phyloP scores from a whole-genome alignment of 306 rosid genomes.

The Castanea crenata region DNA sequence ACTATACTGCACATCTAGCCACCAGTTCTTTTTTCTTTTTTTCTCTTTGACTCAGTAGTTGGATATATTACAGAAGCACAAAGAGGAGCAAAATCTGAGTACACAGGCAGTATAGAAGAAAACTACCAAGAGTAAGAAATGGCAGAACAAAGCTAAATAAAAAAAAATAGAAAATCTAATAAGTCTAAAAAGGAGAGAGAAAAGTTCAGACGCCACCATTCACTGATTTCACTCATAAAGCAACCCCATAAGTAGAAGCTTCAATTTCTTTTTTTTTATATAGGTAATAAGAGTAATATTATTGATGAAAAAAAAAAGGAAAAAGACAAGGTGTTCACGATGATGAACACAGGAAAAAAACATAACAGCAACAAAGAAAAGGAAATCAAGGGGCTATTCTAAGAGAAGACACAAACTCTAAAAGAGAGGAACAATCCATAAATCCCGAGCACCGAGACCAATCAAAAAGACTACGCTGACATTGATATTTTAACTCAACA shows the following conservation, averaged over 20 bases:
- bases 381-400: too few relatives aligned
- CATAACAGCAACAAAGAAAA: too few relatives aligned
- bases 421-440: too few relatives aligned
- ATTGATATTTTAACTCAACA: too few relatives aligned
- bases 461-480: too few relatives aligned
- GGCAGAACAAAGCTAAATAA: background rate
- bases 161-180: background rate
- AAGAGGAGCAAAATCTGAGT: background rate
- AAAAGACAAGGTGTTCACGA: too few relatives aligned
- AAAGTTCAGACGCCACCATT: background rate
- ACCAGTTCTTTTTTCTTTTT: background rate
- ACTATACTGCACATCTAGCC: background rate
- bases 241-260: background rate
- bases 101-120: background rate
- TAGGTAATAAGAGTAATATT: too few relatives aligned
- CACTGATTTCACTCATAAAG: background rate
- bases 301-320: too few relatives aligned
- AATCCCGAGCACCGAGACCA: too few relatives aligned
- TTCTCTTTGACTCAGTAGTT: background rate
- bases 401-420: too few relatives aligned
- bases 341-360: too few relatives aligned
- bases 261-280: background rate
- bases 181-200: background rate
- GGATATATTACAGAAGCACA: background rate
- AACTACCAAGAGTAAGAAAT: background rate